Evolutionary conservation across 2,329 filamentous ascomycete genomes (phyloP), one percentile per base, ranked within the genome.

Genomic region (Alternaria longipes): DNA sequence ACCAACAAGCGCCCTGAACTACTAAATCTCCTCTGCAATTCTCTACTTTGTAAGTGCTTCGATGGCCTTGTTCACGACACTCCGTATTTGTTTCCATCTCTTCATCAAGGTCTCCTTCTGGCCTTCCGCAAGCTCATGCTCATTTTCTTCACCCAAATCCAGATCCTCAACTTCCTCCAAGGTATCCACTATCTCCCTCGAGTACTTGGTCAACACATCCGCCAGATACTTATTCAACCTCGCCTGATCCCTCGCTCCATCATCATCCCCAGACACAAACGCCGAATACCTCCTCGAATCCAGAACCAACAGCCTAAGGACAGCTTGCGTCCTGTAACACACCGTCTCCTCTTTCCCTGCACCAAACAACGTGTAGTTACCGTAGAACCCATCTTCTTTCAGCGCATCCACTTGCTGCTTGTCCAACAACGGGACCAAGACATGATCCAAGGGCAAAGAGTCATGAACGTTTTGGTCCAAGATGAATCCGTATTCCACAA

Each of bases 401-500:
- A 84, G 64, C 20, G 78, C 71, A 3, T 69, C 64, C 7, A 66
- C 67, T 36, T 81, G 78, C 2, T 61, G 59, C 2, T 62, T 28
- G 2, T 69, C 68, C 5, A 84, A 70, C 4, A 72, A 60, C 1
- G 82, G 77, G 0, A 83, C 56, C 11, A 84, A 65, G 16, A 81
- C 54, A 51, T 80, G 69, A 59, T 84, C 82, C 8, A 84, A 68
- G 3, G 74, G 73, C 8, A 83, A 69, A 3, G 74, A 70, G 64
- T 84, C 82, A 55, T 79, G 76, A 18, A 63, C 56, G 56, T 80
- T 81, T 9, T 54, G 63, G 1, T 63, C 63, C 1, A 80, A 74
- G 14, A 83, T 74, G 68, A 84, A 84, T n/a, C 82, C 82, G 57
- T 84, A 94, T 77, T 93, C 90, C 0, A 87, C 84, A 3, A 93